These are phyloP conservation scores for Trichophyton mentagrophytes DNA, from an alignment of 2,329 filamentous ascomycete species.

Conservation along the genomic window DNA sequence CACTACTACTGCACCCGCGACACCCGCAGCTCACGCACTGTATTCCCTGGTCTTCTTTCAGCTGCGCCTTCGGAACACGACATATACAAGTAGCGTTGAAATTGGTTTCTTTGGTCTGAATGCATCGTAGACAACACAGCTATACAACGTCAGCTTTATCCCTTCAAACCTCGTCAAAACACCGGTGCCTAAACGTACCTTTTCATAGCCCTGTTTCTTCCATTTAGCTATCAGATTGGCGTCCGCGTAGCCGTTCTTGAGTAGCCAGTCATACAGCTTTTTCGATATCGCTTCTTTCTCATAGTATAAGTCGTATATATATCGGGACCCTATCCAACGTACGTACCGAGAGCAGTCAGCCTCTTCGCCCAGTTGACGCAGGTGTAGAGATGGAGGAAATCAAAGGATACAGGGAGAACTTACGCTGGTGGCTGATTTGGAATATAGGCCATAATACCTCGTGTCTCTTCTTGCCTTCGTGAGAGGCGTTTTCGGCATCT, in stretches of 20 bases:
- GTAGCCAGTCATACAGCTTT: slow-evolving; percentile 82
- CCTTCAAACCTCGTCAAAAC: too few relatives aligned
- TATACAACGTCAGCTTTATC: slow-evolving; percentile 24
- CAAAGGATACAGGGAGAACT: slow-evolving; percentile 16
- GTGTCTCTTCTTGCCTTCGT: slow-evolving; percentile 68
- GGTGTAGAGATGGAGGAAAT: background rate
- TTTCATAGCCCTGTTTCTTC: slow-evolving; percentile 99
- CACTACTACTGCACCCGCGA: slow-evolving; percentile 74
- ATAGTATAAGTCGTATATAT: slow-evolving; percentile 97
- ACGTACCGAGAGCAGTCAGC: background rate
- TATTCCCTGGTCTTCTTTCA: slow-evolving; percentile 82
- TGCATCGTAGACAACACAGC: slow-evolving; percentile 88
- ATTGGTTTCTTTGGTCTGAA: slow-evolving; percentile 99
- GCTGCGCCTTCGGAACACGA: slow-evolving; percentile 73
- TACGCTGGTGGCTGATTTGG: slow-evolving; percentile 87
- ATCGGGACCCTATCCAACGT: slow-evolving; percentile 48
- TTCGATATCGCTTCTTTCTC: slow-evolving; percentile 92
- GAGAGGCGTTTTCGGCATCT: slow-evolving; percentile 75
- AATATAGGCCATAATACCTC: slow-evolving; percentile 96
- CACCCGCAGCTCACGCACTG: slow-evolving; percentile 95
- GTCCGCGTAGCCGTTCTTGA: slow-evolving; percentile 95
- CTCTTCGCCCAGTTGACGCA: background rate
- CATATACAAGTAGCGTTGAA: slow-evolving; percentile 97
- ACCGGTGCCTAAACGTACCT: slow-evolving; percentile 45
- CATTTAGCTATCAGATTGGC: slow-evolving; percentile 94